Conservation (phyloP, 352 stramenopile species). For the Achlya hypogyna region DNA sequence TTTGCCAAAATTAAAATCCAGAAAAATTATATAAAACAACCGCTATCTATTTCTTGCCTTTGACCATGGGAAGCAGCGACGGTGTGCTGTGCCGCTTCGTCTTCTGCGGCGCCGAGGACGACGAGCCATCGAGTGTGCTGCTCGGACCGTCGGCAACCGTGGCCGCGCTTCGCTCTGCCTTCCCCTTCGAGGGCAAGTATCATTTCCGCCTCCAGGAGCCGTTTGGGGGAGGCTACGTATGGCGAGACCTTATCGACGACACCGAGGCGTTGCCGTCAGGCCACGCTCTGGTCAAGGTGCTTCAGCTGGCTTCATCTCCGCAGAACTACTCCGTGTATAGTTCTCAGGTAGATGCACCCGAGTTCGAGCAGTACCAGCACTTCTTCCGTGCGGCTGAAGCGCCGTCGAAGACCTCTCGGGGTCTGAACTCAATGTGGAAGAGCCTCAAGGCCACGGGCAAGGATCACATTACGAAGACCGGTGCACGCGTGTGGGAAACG, state of each 20-base stretch:
- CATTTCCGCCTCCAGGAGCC: slow-evolving; percentile 71
- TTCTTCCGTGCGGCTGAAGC: slow-evolving; percentile 37
- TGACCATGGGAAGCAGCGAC: neutral
- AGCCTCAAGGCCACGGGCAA: neutral
- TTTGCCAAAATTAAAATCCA: no score
- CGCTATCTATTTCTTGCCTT: no score
- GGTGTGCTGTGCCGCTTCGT: slow-evolving; percentile 3
- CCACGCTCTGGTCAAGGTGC: slow-evolving; percentile 63
- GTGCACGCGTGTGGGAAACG: slow-evolving; percentile 64
- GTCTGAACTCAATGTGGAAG: slow-evolving; percentile 13
- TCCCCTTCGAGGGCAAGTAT: slow-evolving; percentile 64
- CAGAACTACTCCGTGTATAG: slow-evolving; percentile 6
- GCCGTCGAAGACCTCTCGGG: neutral
- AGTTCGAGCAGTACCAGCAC: slow-evolving; percentile 52
- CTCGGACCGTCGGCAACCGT: slow-evolving; percentile 58
- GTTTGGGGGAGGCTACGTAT: slow-evolving; percentile 43
- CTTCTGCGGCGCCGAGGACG: slow-evolving; percentile 30
- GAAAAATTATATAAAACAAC: no score
- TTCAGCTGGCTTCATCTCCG: slow-evolving; percentile 40
- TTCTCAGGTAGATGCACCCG: slow-evolving; percentile 44
- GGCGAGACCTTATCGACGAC: slow-evolving; percentile 62
- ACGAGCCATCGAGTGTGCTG: slow-evolving; percentile 45
- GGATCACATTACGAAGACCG: slow-evolving; percentile 52
- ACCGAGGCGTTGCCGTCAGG: slow-evolving; percentile 30
- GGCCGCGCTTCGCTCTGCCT: slow-evolving; percentile 48